Base-by-base conservation (phyloP, 768 basidiomycete genomes). In the Dentipellis fragilis region DNA sequence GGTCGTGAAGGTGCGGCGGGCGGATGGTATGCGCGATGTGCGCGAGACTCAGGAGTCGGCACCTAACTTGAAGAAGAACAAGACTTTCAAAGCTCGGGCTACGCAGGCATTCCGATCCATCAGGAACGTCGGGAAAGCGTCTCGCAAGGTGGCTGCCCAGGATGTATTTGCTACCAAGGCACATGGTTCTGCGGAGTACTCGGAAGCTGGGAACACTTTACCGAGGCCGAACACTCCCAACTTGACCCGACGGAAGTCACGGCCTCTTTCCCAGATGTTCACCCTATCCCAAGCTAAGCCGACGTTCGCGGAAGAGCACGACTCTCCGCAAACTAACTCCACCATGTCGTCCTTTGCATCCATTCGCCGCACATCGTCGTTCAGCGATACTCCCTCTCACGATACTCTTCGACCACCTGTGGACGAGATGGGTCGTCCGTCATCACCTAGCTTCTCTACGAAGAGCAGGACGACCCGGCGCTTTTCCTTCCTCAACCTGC, bases 31-130 rank as follows among this genome's bases (percentile, higher is more conserved):
- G 56, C 51, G 56, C n/a, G 64, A 67, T 47, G 58, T 62, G 35
- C 57, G 54, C 9, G 64, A 64, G 2, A 59, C 51, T 3, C 51
- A 57, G 36, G 58, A 51, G 16, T 51, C 63, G 38, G 55, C 59
- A n/a, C 57, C 40, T 16, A 38, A 23, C 16, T 48, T 66, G 56
- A 67, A 65, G 62, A 68, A 66, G 58, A 65, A 67, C 36, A 68
- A 60, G 59, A 70, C 68, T 9, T 67, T 71, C 62, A 63, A 66
- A 37, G 66, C 67, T 14, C 66, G 70, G 7, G 69, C 70, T 5
- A 59, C 63, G 17, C 65, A 71, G 57, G 70, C 70, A 8, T 58
- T 71, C 47, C 64, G 64, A 54, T 71, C 70, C 8, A 70, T 71
- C 59, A 68, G 67, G 66, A 70, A 68, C 54, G 68, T 67, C 35